phyloP scores from a whole-genome alignment of 2,329 filamentous ascomycete genomes.

The Fusarium sp. region DNA sequence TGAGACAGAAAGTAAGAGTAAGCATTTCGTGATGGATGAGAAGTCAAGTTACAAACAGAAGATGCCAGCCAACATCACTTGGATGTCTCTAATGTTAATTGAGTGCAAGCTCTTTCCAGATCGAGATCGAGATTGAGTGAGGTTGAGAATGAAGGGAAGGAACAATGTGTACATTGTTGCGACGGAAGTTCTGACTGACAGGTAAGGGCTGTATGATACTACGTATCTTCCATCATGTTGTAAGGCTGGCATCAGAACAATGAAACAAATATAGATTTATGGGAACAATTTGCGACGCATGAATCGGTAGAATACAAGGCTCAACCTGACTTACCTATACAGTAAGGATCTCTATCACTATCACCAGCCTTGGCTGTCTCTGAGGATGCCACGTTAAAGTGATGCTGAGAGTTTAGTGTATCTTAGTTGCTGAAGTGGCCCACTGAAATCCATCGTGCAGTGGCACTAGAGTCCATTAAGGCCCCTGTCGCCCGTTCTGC shows the following conservation, averaged over 20 bases:
- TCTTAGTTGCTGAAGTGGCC: slow-evolving; percentile 1
- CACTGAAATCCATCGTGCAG: slow-evolving; percentile 35
- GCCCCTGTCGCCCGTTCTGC: slow-evolving; percentile 19
- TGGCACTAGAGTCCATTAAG: slow-evolving; percentile 35
- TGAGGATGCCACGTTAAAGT: slow-evolving; percentile 44
- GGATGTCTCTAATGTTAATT: not conserved
- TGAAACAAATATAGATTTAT: not conserved
- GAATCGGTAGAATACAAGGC: not conserved
- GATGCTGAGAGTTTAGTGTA: not conserved
- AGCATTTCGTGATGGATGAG: not conserved
- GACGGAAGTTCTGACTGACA: not conserved
- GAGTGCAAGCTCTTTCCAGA: not conserved
- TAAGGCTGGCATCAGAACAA: not conserved
- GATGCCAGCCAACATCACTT: not conserved
- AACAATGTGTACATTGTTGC: not conserved
- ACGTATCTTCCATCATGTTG: not conserved
- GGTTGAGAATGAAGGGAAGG: not conserved
- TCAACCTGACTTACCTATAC: not conserved
- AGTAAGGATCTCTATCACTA: not conserved
- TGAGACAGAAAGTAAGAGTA: slow-evolving; percentile 14
- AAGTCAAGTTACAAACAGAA: not conserved
- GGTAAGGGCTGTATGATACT: not conserved
- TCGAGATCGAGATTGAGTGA: not conserved
- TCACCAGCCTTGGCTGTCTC: slow-evolving; percentile 9
- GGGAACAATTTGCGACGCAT: not conserved